phyloP scores from a whole-genome alignment of 805 yeast genomes.

The Nakazawaea ishiwadae region DNA sequence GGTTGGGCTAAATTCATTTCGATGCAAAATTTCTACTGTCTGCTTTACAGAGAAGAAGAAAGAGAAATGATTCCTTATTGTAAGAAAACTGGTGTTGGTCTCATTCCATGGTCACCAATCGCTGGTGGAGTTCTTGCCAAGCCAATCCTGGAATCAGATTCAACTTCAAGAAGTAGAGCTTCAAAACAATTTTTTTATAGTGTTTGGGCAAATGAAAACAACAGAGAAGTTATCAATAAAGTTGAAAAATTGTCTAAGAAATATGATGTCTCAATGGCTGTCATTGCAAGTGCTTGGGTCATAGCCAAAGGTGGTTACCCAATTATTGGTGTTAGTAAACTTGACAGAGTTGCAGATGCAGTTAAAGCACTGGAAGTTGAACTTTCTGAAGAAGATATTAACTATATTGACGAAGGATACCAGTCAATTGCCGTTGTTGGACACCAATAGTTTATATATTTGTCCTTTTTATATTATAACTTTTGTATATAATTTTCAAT shows the following conservation, averaged over 20 bases:
- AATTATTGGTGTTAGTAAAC: conserved; percentile 49
- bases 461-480: too few relatives aligned
- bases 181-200: too few relatives aligned
- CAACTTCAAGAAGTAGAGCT: too few relatives aligned
- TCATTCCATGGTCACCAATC: conserved; percentile 60
- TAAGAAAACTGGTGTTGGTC: conserved; percentile 45
- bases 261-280: conserved; percentile 46
- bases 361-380: conserved; percentile 34
- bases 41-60: conserved; percentile 58
- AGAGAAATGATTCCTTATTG: conserved; percentile 57
- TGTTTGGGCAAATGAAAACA: too few relatives aligned
- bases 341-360: conserved; percentile 49
- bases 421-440: conserved; percentile 14
- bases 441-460: neutral
- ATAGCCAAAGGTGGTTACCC: conserved; percentile 47
- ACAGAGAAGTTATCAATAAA: conserved; percentile 39
- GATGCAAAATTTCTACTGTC: conserved; percentile 53
- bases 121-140: conserved; percentile 38
- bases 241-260: conserved; percentile 53
- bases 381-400: conserved; percentile 31
- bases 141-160: too few relatives aligned
- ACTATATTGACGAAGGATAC: conserved; percentile 34
- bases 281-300: conserved; percentile 50
- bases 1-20: conserved; percentile 55
- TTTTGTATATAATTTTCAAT: too few relatives aligned